Conservation (phyloP, 169 alveolate genomes). For the Besnoitia besnoiti region DNA sequence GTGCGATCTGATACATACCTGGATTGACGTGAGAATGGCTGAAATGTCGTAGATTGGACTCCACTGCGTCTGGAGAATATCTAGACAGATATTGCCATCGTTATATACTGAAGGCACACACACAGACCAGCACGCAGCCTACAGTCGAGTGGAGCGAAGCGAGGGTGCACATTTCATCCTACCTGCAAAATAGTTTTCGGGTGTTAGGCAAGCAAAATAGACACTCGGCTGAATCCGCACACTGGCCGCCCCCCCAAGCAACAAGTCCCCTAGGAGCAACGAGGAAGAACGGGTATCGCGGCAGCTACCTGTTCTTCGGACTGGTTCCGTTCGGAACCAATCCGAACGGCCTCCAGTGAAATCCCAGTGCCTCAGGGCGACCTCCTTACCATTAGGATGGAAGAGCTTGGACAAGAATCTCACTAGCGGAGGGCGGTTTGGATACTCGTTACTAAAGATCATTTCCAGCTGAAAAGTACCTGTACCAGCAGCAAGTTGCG, state of each 20-base stretch:
- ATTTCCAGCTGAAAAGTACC: slow-evolving; percentile 86
- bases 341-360: too few species aligned
- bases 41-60: slow-evolving; percentile 96
- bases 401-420: slow-evolving; percentile 81
- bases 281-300: not conserved
- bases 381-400: slow-evolving; percentile 83
- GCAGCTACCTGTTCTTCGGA: too few species aligned
- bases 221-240: too few species aligned
- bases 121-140: not conserved
- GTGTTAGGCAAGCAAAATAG: too few species aligned
- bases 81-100: slow-evolving; percentile 95
- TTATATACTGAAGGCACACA: slow-evolving; percentile 81
- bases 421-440: slow-evolving; percentile 86
- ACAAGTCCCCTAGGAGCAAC: not conserved
- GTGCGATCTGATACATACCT: slow-evolving; percentile 46
- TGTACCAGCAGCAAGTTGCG: slow-evolving; percentile 16
- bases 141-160: not conserved
- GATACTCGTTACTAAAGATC: slow-evolving; percentile 86
- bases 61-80: slow-evolving; percentile 95
- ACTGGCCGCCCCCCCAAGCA: too few species aligned
- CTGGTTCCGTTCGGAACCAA: too few species aligned
- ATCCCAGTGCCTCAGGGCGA: too few species aligned
- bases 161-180: not conserved
- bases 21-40: slow-evolving; percentile 96
- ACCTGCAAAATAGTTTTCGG: too few species aligned